phyloP scores from a whole-genome alignment of 2,329 filamentous ascomycete species.

The Paracoccidioides lutzii region DNA sequence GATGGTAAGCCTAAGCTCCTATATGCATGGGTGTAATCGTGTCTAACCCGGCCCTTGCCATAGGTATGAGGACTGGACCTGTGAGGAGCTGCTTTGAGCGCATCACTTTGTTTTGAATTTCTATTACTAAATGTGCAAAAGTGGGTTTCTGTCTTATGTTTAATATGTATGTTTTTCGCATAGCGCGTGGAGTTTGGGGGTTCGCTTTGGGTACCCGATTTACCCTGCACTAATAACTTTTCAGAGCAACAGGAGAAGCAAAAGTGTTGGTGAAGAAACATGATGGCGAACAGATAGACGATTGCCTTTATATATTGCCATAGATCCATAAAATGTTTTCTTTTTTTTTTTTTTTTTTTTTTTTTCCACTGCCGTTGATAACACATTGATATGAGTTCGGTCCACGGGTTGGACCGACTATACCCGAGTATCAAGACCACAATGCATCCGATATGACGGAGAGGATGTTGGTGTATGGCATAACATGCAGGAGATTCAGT shows the following conservation, averaged over 20 bases:
- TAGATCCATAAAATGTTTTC: not conserved
- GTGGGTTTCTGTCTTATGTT: not conserved
- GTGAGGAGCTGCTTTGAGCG: constrained; percentile 70
- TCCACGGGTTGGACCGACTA: too few relatives aligned
- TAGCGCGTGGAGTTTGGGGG: constrained; percentile 12
- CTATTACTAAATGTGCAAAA: not conserved
- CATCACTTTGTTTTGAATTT: not conserved
- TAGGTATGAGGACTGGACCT: constrained; percentile 98
- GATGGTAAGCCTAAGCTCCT: constrained; percentile 55
- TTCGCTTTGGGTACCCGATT: not conserved
- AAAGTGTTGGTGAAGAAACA: not conserved
- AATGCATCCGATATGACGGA: too few relatives aligned
- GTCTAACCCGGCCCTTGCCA: not conserved
- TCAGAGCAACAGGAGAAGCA: not conserved
- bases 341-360: not conserved
- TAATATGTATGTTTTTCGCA: constrained; percentile 5
- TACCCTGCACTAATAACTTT: not conserved
- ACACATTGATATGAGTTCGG: not conserved
- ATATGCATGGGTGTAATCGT: not conserved
- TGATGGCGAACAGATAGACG: not conserved
- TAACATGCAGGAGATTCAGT: too few relatives aligned
- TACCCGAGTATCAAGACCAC: too few relatives aligned
- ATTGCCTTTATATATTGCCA: not conserved
- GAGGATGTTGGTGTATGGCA: too few relatives aligned
- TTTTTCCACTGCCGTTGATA: not conserved